phyloP scores from a whole-genome alignment of 2,329 filamentous ascomycete species.

The Pyrenophora seminiperda region DNA sequence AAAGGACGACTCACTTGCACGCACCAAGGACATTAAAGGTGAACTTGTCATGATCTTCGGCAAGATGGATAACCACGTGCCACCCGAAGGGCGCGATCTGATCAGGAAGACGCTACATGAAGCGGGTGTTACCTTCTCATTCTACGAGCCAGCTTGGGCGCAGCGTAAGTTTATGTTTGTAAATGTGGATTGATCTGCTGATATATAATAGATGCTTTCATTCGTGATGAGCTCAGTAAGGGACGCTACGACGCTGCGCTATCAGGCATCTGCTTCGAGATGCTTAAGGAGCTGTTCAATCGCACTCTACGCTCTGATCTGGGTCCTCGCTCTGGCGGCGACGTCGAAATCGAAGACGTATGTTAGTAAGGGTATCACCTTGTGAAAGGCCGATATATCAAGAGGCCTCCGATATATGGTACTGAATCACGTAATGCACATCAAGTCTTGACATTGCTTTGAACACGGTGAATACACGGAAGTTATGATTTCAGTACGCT shows the following conservation, averaged over 20 bases:
- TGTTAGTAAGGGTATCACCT: constrained; percentile 50
- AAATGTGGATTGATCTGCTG: not conserved
- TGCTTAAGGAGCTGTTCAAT: constrained; percentile 83
- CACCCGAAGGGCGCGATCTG: constrained; percentile 78
- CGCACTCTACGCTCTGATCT: constrained; percentile 78
- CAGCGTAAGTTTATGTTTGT: constrained; percentile 63
- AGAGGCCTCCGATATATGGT: not conserved
- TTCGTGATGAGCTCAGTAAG: constrained; percentile 89
- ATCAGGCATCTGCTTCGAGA: constrained; percentile 86
- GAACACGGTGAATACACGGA: too few species aligned
- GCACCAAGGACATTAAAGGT: constrained; percentile 71
- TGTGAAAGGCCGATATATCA: not conserved
- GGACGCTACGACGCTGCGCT: constrained; percentile 91
- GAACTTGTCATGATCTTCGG: constrained; percentile 92
- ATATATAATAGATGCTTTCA: constrained; percentile 72
- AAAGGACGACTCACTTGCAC: constrained; percentile 65
- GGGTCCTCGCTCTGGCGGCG: constrained; percentile 67
- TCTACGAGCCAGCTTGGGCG: constrained; percentile 90
- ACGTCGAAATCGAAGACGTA: constrained; percentile 71
- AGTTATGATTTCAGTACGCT: too few species aligned
- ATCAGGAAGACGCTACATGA: constrained; percentile 83
- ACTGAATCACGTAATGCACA: too few species aligned
- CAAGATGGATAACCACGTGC: constrained; percentile 88
- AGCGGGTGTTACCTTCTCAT: constrained; percentile 74
- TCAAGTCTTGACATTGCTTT: too few species aligned